These are phyloP conservation scores for Talaromyces pinophilus DNA, from an alignment of 2,329 filamentous ascomycete species.

Conservation along the genomic window DNA sequence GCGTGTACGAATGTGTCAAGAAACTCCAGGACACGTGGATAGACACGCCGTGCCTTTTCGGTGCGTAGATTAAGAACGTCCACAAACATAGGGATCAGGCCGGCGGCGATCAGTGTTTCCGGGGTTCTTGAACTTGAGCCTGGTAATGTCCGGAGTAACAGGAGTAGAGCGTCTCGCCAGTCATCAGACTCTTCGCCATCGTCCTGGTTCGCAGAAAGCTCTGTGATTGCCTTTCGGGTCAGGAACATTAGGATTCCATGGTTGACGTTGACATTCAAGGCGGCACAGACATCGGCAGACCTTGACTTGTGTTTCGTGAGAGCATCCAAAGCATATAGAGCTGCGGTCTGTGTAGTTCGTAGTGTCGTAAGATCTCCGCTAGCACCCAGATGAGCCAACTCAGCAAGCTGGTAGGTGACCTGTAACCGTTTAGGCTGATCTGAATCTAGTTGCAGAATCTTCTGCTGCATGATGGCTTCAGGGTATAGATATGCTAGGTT, in stretches of 20 bases:
- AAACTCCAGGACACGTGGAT: constrained; percentile 81
- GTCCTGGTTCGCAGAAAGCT: constrained; percentile 66
- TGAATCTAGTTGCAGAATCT: constrained; percentile 80
- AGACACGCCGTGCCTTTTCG: constrained; percentile 75
- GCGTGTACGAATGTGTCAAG: constrained; percentile 85
- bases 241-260: constrained; percentile 94
- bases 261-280: constrained; percentile 93
- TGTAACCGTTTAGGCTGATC: constrained; percentile 89
- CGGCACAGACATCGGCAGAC: constrained; percentile 77
- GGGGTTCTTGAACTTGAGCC: constrained; percentile 70
- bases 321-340: constrained; percentile 80
- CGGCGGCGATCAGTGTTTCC: constrained; percentile 81
- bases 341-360: constrained; percentile 75
- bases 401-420: constrained; percentile 86
- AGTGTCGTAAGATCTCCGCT: constrained; percentile 69
- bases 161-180: constrained; percentile 88
- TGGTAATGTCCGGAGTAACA: constrained; percentile 79
- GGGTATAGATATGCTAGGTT: constrained; percentile 88
- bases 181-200: constrained; percentile 69
- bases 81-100: constrained; percentile 84
- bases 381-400: constrained; percentile 81
- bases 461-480: constrained; percentile 80
- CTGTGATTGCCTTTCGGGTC: constrained; percentile 83
- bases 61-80: constrained; percentile 85
- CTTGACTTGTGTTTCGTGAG: constrained; percentile 76